These are phyloP conservation scores for Eutrema yunnanense DNA, from an alignment of 345 rosid species.

Conservation along the genomic window DNA sequence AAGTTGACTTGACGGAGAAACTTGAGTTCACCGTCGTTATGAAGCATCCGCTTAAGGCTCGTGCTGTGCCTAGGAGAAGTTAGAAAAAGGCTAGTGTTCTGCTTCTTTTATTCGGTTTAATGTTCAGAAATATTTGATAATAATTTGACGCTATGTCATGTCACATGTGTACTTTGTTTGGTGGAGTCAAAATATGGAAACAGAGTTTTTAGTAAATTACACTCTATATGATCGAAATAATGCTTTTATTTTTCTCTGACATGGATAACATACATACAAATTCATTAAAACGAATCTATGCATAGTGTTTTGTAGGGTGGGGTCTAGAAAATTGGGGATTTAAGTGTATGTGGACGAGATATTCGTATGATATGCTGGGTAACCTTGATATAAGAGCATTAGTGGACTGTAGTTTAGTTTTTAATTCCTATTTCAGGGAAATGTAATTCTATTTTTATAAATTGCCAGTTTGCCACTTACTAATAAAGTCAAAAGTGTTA, in stretches of 20 bases:
- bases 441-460: too few relatives aligned
- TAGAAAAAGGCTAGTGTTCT: background rate
- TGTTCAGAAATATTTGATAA: background rate
- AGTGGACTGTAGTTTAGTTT: too few relatives aligned
- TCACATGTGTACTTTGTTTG: background rate
- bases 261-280: background rate
- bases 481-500: too few relatives aligned
- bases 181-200: background rate
- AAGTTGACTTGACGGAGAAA: conserved; percentile 26
- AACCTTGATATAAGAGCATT: too few relatives aligned
- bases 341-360: background rate
- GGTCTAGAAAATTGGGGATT: background rate
- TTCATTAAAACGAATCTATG: background rate
- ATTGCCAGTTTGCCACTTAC: too few relatives aligned
- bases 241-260: background rate
- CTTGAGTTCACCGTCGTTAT: conserved; percentile 26
- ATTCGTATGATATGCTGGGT: too few relatives aligned
- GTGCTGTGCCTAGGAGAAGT: conserved; percentile 26
- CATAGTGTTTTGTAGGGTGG: background rate
- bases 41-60: conserved; percentile 24
- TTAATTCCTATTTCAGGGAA: too few relatives aligned
- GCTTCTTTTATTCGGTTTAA: background rate
- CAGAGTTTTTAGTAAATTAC: background rate
- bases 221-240: background rate
- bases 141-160: background rate